A percentile compares a stretch with the other conserved stretches of the same genome.
Evolutionary conservation across 495 filamentous ascomycete species (phyloP).

Genomic region (Letharia lupina): DNA sequence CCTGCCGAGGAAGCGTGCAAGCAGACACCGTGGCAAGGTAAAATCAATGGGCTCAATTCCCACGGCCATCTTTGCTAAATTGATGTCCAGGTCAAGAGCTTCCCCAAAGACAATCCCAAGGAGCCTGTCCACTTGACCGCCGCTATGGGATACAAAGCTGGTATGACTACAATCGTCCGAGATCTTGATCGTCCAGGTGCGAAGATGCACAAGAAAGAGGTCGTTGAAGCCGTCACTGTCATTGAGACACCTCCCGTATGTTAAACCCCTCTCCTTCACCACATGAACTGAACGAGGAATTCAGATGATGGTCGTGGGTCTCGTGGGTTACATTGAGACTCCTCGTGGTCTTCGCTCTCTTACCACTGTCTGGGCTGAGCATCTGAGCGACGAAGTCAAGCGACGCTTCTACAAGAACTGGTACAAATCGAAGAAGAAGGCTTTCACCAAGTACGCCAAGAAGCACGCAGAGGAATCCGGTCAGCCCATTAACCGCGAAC

Average conservation of each 20-base stretch:
- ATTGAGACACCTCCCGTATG: conserved; percentile 99
- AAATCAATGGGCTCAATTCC: conserved; percentile 37
- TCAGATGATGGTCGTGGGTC: conserved; percentile 97
- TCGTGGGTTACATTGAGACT: conserved; percentile 99
- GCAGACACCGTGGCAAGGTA: conserved; percentile 96
- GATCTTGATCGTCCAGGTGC: conserved; percentile 98
- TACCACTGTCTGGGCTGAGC: conserved; percentile 99
- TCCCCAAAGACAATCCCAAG: conserved; percentile 99
- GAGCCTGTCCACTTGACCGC: conserved; percentile 98
- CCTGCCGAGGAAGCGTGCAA: conserved; percentile 92
- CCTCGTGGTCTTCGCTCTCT: conserved; percentile 98
- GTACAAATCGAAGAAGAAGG: conserved; percentile 99
- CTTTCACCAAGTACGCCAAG: conserved; percentile 99
- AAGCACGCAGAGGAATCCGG: conserved; percentile 91
- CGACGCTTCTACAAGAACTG: conserved; percentile 99
- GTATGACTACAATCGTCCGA: conserved; percentile 99
- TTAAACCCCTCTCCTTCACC: conserved; percentile 30
- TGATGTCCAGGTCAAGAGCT: conserved; percentile 52
- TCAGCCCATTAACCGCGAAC: conserved; percentile 84
- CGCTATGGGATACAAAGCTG: conserved; percentile 99
- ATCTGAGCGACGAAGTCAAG: conserved; percentile 96
- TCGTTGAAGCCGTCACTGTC: conserved; percentile 97
- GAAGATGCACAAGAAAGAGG: conserved; percentile 99
- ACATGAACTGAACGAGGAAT: conserved; percentile 51
- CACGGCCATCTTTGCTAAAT: conserved; percentile 22